These are phyloP conservation scores for Blastocystis sp. DNA, from an alignment of 352 stramenopile genomes.

Conservation along the genomic window DNA sequence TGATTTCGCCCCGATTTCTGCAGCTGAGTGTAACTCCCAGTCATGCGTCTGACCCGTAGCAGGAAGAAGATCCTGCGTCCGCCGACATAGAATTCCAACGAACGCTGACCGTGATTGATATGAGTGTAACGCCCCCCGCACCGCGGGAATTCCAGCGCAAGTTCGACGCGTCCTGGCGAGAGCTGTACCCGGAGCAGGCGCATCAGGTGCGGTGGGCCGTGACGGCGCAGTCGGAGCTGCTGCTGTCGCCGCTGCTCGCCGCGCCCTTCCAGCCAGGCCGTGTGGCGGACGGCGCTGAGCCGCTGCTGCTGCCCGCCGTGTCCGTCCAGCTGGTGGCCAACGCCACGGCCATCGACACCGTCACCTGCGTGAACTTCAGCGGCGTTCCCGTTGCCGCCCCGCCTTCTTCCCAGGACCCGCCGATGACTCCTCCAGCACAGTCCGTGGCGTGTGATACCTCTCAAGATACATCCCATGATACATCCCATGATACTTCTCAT, in stretches of 20 bases:
- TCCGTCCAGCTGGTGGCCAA: background rate
- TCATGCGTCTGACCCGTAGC: background rate
- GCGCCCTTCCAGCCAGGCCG: background rate
- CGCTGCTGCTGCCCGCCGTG: background rate
- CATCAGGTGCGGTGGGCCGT: conserved; percentile 7
- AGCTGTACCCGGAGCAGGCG: background rate
- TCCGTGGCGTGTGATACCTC: no score
- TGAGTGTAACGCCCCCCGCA: background rate
- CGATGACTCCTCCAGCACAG: no score
- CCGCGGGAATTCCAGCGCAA: background rate
- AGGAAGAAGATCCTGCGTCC: background rate
- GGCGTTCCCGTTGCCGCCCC: background rate
- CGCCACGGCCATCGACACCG: background rate
- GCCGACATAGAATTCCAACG: no score
- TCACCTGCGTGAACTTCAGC: background rate
- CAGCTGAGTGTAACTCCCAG: background rate
- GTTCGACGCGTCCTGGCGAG: background rate
- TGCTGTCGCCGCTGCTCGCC: conserved; percentile 19
- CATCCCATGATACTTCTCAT: no score
- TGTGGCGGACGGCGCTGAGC: no score
- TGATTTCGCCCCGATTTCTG: background rate
- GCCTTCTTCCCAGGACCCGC: no score
- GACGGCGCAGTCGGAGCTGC: background rate
- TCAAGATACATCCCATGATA: no score
- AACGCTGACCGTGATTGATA: background rate